A percentile compares a stretch with the other conserved stretches of the same genome.
Evolutionary conservation across 148 eudicot species (phyloP).

Genomic region (Bassia scoparia): DNA sequence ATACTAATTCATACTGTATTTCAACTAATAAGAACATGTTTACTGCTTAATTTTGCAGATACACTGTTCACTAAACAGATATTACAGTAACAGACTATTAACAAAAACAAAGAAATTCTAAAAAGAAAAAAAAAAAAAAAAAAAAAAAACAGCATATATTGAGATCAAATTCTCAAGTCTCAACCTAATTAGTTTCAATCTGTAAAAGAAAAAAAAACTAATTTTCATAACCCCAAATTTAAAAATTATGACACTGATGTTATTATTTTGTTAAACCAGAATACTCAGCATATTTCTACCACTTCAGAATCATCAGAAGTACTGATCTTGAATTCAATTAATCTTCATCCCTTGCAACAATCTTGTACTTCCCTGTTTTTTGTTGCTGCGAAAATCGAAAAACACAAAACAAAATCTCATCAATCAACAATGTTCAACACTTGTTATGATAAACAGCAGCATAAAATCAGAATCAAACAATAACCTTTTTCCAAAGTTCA

Average conservation of each 20-base stretch:
- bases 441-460: neutral
- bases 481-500: constrained; percentile 77
- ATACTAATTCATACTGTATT: too few species aligned
- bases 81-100: too few species aligned
- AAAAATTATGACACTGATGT: neutral
- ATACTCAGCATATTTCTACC: constrained; percentile 5
- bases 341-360: constrained; percentile 60
- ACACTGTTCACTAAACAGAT: too few species aligned
- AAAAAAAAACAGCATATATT: too few species aligned
- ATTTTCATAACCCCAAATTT: neutral
- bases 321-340: too few species aligned
- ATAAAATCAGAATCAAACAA: neutral
- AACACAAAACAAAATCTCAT: neutral
- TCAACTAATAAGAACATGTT: too few species aligned
- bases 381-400: constrained; percentile 73
- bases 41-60: too few species aligned
- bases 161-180: neutral
- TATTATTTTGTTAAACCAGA: neutral
- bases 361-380: constrained; percentile 88
- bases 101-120: too few species aligned
- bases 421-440: neutral
- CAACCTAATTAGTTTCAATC: constrained; percentile 1
- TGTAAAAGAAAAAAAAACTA: neutral
- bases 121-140: too few species aligned
- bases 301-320: neutral